Base-by-base conservation (phyloP, 2,329 filamentous ascomycete species). In the Colletotrichum navitas region DNA sequence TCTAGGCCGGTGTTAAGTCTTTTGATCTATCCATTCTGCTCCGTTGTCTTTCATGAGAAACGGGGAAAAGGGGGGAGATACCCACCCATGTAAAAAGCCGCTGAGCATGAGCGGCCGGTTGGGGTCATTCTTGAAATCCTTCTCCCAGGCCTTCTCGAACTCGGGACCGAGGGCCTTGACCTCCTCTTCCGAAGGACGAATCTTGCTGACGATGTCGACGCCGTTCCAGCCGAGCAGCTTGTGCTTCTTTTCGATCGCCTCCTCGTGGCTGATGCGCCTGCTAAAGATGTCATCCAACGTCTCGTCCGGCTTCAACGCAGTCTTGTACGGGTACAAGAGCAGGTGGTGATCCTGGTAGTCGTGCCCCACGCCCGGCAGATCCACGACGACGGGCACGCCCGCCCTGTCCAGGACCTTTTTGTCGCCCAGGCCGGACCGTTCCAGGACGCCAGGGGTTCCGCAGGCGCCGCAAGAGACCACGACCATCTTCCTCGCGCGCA, bases 261-360 rank as follows among this genome's bases (percentile, higher is more conserved):
- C 68, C 26, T 74, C 65, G 3, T 71, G 55, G 11, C 75, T 72
- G 7, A 75, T 60, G 3, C 74, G 71, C 74, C 51, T 77, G 51
- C 49, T 76, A 8, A 76, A 67, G 32, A 82, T 49, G 2, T 71
- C 75, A 34, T 82, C 81, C 1, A 79, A 68, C 1, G 87, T 89
- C 73, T 89, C 84, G 8, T 81, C 77, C 1, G 83, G 79, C 0
- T 77, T 76, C 0, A 88, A 77, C 16, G 77, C 81, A 1, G 85
- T 84, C 60, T 82, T 83, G 77, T 89, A 90, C 0, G 85, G 80
- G 68, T 84, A 86, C 1, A 88, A 73, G 1, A 85, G 74, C 5
- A 90, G 78, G 68, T 90, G 84, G 73, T 89, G 86, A 74, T 89
- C 87, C 75, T 88, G 85, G 72, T 87, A 73, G 21, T 69, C 73